Percentiles rank a stretch among this genome's conserved stretches.
Evolutionary conservation across 2,329 filamentous ascomycete genomes (phyloP).

Genomic region (Chaetomiaceae sp.): DNA sequence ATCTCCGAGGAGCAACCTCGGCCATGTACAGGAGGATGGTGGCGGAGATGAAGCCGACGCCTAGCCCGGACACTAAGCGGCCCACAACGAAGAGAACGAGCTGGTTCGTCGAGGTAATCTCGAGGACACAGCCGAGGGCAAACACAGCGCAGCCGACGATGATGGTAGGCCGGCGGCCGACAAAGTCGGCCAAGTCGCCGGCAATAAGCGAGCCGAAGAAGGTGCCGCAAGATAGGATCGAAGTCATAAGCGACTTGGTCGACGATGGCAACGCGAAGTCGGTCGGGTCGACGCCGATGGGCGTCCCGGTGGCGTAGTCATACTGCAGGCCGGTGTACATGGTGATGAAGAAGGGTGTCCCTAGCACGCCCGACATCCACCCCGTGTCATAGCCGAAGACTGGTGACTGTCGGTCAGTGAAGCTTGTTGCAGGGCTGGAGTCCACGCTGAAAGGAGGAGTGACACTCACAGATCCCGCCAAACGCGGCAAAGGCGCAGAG

Average conservation of each 20-base stretch:
- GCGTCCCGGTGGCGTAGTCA: constrained; percentile 25
- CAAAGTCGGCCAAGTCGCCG: constrained; percentile 58
- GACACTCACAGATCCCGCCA: constrained; percentile 43
- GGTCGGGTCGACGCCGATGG: constrained; percentile 19
- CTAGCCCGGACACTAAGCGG: constrained; percentile 57
- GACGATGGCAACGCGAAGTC: constrained; percentile 22
- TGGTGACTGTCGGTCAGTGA: constrained; percentile 6
- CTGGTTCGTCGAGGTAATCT: constrained; percentile 48
- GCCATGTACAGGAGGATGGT: constrained; percentile 69
- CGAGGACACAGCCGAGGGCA: constrained; percentile 50
- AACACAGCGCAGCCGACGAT: constrained; percentile 56
- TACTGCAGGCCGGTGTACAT: constrained; percentile 34
- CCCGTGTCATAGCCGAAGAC: constrained; percentile 55
- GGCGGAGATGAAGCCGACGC: constrained; percentile 62
- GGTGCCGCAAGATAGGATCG: constrained; percentile 58
- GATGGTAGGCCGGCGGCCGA: constrained; percentile 55
- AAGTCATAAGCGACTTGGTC: constrained; percentile 47
- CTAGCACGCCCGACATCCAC: constrained; percentile 47
- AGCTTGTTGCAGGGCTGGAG: background rate
- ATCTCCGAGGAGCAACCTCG: constrained; percentile 51
- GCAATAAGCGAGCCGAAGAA: constrained; percentile 61
- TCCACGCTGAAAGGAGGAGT: background rate
- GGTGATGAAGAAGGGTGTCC: constrained; percentile 33
- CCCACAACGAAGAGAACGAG: constrained; percentile 54
- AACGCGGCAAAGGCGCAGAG: constrained; percentile 56